Percentiles rank a stretch among this genome's conserved stretches.
phyloP scores from a whole-genome alignment of 495 filamentous ascomycete genomes.

The Lindgomyces ingoldianus region DNA sequence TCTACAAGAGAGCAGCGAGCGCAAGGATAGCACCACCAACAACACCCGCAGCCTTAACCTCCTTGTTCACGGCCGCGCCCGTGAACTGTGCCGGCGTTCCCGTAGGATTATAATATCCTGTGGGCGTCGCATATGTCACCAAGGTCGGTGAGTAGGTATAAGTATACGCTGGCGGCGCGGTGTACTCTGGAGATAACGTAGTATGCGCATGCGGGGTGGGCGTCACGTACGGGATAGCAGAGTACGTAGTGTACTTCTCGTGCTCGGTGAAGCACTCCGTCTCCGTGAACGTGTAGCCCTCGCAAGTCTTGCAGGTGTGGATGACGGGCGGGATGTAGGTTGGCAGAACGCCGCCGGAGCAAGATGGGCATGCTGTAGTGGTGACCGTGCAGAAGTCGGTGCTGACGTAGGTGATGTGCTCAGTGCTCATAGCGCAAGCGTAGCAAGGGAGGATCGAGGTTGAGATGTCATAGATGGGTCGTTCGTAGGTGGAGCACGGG shows the following conservation, averaged over 20 bases:
- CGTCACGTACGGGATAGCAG: constrained; percentile 28
- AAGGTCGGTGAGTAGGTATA: neutral
- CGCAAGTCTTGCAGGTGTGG: constrained; percentile 26
- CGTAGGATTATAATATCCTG: constrained; percentile 8
- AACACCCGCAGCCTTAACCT: constrained; percentile 9
- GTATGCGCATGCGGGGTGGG: constrained; percentile 21
- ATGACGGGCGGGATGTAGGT: constrained; percentile 25
- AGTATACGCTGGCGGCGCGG: neutral
- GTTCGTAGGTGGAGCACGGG: constrained; percentile 29
- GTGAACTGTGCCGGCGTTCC: constrained; percentile 5
- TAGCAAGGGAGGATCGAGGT: constrained; percentile 33
- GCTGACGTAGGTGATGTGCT: constrained; percentile 23
- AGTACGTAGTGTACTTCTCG: constrained; percentile 17
- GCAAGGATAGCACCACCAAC: constrained; percentile 18
- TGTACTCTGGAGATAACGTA: neutral
- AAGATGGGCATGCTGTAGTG: constrained; percentile 23
- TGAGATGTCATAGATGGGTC: constrained; percentile 34
- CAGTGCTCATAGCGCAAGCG: constrained; percentile 28
- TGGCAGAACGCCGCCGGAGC: neutral
- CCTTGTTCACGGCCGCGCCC: constrained; percentile 5
- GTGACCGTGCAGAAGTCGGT: constrained; percentile 33
- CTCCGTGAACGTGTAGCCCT: constrained; percentile 26
- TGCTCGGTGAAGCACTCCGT: constrained; percentile 18
- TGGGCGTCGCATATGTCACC: constrained; percentile 1
- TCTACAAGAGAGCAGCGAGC: constrained; percentile 7